These are phyloP conservation scores for Bipolaris gigantea DNA, from an alignment of 2,329 filamentous ascomycete species.

Conservation along the genomic window DNA sequence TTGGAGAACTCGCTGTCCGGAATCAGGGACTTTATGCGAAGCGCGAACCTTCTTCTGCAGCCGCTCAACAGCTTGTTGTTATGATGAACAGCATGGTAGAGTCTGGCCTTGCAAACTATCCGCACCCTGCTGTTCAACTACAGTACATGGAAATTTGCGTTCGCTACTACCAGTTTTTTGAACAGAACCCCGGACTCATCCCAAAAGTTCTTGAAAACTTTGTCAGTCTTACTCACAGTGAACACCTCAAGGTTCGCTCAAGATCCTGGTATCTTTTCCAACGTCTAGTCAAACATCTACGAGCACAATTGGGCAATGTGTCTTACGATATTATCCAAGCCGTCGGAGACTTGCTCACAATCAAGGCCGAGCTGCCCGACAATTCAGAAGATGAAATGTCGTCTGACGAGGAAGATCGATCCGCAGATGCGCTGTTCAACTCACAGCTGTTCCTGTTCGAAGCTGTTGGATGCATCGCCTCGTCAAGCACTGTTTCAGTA, in stretches of 20 bases:
- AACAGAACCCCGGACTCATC: slow-evolving; percentile 78
- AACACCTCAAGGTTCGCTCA: slow-evolving; percentile 81
- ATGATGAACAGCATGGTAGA: slow-evolving; percentile 98
- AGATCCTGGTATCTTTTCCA: slow-evolving; percentile 98
- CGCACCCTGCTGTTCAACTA: slow-evolving; percentile 87
- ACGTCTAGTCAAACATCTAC: slow-evolving; percentile 85
- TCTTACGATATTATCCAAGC: slow-evolving; percentile 91
- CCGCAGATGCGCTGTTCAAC: slow-evolving; percentile 85
- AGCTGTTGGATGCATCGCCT: slow-evolving; percentile 89
- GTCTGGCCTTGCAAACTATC: slow-evolving; percentile 84
- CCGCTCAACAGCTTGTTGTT: slow-evolving; percentile 77
- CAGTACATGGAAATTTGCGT: slow-evolving; percentile 99
- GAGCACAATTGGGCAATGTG: slow-evolving; percentile 81
- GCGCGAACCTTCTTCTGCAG: slow-evolving; percentile 75
- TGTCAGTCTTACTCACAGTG: slow-evolving; percentile 84
- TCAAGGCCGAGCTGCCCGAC: slow-evolving; percentile 84
- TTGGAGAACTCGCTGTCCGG: slow-evolving; percentile 90
- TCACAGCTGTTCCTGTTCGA: slow-evolving; percentile 94
- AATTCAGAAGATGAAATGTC: slow-evolving; percentile 87
- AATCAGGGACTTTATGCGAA: slow-evolving; percentile 86
- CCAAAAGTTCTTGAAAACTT: slow-evolving; percentile 89
- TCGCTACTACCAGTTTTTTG: slow-evolving; percentile 90
- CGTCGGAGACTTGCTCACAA: slow-evolving; percentile 81
- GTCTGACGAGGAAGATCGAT: slow-evolving; percentile 87
- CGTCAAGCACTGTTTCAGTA: slow-evolving; percentile 71